These are phyloP conservation scores for Schwanniomyces etchellsii DNA, from an alignment of 1,139 yeast genomes.

Conservation along the genomic window DNA sequence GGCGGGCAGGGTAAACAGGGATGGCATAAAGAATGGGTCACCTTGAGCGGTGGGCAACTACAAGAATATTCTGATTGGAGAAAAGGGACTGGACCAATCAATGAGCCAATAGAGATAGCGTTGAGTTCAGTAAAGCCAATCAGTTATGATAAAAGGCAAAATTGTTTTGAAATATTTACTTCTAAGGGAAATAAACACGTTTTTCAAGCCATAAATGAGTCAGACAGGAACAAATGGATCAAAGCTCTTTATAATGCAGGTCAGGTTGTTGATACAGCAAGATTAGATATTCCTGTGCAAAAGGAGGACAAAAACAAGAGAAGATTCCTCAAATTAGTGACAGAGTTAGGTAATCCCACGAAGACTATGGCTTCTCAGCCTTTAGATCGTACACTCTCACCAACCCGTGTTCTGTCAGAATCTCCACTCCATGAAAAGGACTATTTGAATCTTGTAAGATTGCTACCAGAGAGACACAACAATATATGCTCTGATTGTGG, in stretches of 20 bases:
- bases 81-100: constrained; percentile 58
- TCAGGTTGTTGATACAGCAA: constrained; percentile 28
- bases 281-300: constrained; percentile 11
- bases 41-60: constrained; percentile 58
- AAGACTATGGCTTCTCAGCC: constrained; percentile 10
- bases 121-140: constrained; percentile 61
- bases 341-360: constrained; percentile 8
- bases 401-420: constrained; percentile 28
- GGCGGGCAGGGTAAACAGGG: constrained; percentile 74
- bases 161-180: constrained; percentile 74
- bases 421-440: constrained; percentile 19
- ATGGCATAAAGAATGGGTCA: constrained; percentile 93
- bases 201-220: constrained; percentile 71
- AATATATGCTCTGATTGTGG: constrained; percentile 77
- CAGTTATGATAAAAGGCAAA: constrained; percentile 41
- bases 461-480: constrained; percentile 51
- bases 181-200: constrained; percentile 64
- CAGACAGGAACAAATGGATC: constrained; percentile 69
- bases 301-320: constrained; percentile 6
- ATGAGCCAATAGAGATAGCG: constrained; percentile 68
- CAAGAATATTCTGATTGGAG: constrained; percentile 82
- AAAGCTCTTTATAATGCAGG: constrained; percentile 49
- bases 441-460: constrained; percentile 39
- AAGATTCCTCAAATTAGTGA: constrained; percentile 6
- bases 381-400: constrained; percentile 23